Evolutionary conservation across 2,329 filamentous ascomycete species (phyloP).

Genomic region (Cladosporium halotolerans): DNA sequence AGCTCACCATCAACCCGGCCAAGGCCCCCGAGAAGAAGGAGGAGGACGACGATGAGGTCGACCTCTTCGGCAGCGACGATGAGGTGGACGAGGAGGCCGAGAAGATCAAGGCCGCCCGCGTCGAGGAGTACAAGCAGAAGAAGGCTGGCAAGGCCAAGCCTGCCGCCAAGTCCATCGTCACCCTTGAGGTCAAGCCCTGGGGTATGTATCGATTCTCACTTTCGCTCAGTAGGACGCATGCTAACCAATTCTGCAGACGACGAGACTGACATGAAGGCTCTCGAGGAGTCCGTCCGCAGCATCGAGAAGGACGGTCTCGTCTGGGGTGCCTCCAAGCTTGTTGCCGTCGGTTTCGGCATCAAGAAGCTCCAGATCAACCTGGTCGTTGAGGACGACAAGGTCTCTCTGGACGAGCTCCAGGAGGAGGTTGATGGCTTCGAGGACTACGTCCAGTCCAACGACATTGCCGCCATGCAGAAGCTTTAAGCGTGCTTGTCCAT

Average conservation of each 20-base stretch:
- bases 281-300: slow-evolving; percentile 72
- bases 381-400: slow-evolving; percentile 94
- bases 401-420: slow-evolving; percentile 81
- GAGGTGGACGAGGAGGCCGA: slow-evolving; percentile 88
- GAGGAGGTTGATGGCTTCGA: slow-evolving; percentile 79
- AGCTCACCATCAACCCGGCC: slow-evolving; percentile 77
- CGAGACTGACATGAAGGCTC: slow-evolving; percentile 81
- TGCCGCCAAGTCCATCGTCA: slow-evolving; percentile 92
- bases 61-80: slow-evolving; percentile 87
- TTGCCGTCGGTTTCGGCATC: slow-evolving; percentile 92
- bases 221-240: not conserved
- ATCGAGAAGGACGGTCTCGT: slow-evolving; percentile 92
- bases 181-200: slow-evolving; percentile 96
- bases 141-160: slow-evolving; percentile 90
- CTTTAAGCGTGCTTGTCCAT: slow-evolving; percentile 51
- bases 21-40: slow-evolving; percentile 63
- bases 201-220: slow-evolving; percentile 54
- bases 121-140: slow-evolving; percentile 94
- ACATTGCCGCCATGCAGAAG: slow-evolving; percentile 88
- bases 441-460: slow-evolving; percentile 93
- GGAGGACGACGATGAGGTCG: slow-evolving; percentile 75
- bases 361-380: slow-evolving; percentile 99
- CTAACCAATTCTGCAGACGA: slow-evolving; percentile 52
- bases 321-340: slow-evolving; percentile 88
- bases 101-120: slow-evolving; percentile 76